These are phyloP conservation scores for Pseudonitzschia delicatissima DNA, from an alignment of 108 stramenopile genomes.

Conservation along the genomic window DNA sequence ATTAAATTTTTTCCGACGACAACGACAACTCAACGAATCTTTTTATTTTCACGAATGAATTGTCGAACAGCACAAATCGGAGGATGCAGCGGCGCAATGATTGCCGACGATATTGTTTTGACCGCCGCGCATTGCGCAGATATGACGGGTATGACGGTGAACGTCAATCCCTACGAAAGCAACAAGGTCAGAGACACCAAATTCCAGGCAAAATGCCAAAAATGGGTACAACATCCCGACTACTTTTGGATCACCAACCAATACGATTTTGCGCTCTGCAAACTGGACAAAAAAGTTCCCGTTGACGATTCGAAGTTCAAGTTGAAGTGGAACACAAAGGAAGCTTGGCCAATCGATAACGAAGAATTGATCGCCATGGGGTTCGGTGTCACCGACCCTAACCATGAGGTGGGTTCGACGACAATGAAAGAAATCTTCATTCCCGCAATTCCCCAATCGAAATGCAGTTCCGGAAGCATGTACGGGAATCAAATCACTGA, in stretches of 20 bases:
- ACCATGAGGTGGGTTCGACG: neutral
- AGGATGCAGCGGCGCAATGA: neutral
- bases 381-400: neutral
- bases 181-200: no score
- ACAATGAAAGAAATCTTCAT: neutral
- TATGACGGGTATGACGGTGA: neutral
- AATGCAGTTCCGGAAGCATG: neutral
- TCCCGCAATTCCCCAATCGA: neutral
- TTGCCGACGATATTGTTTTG: neutral
- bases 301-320: neutral
- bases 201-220: neutral
- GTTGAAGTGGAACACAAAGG: neutral
- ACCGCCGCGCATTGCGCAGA: neutral
- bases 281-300: neutral
- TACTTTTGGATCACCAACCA: neutral
- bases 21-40: no score
- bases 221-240: neutral
- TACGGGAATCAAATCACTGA: neutral
- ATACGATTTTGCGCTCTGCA: constrained; percentile 11
- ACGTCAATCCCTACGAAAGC: neutral
- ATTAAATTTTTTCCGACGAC: no score
- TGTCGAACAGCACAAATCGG: neutral
- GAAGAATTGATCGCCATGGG: neutral
- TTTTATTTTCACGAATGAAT: no score
- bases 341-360: neutral